Evolutionary conservation across 148 eudicot genomes (phyloP), one percentile per base, ranked within the genome.

Genomic region (Arbutus unedo): DNA sequence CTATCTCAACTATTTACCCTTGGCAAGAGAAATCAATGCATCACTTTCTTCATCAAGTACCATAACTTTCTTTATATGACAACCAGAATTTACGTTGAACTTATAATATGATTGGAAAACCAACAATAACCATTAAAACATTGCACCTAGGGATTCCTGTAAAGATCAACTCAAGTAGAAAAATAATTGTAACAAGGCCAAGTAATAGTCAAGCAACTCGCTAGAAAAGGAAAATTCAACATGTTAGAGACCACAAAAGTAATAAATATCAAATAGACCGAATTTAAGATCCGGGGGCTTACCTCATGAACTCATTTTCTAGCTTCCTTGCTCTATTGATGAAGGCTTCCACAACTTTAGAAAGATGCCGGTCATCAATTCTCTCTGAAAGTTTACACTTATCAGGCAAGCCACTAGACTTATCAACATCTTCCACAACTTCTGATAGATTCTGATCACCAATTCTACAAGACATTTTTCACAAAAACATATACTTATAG

Each of bases 291-390:
- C 31, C 6, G 45, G 56, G 78, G 23, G 0, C 25, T 85, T 92
- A 96, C 99, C 99, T 91, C 70, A 77, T 60, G 66, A 96, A 86
- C 38, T 91, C 91, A 72, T 72, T 84, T 85, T 96, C 98, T 78
- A 96, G 91, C 87, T 84, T 89, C 83, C 85, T 87, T 41, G 90
- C 91, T 88, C 92, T 91, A 73, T 74, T 83, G 72, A 82, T 71
- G 78, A 91, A 88, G 78, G 88, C 89, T 87, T 91, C 92, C 75
- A 85, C 38, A 75, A 85, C 88, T 89, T 88, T 85, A 51, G 87
- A 81, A 78, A 89, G 76, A 83, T 85, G 89, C 74, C 87, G 90
- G 79, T 84, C 87, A 76, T 81, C 80, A 74, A 75, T 88, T 87
- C 88, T 87, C 76, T 85, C 91, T 66, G 89, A 82, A 79, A 87